Percentiles rank a stretch among this genome's conserved stretches.
Evolutionary conservation across 306 rosid genomes (phyloP).

Genomic region (Vicia sativa): DNA sequence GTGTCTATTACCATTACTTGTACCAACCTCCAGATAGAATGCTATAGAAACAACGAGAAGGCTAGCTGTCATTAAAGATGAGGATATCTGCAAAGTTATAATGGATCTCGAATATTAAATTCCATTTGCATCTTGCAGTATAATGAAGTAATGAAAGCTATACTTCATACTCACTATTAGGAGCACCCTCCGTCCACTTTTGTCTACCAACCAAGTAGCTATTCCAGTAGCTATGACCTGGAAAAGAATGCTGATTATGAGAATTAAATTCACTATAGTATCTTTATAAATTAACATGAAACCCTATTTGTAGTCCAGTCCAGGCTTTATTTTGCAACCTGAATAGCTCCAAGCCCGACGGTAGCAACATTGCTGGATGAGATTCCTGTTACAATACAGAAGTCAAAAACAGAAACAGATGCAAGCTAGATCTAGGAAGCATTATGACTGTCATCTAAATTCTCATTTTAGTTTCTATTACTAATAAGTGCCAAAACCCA

Average conservation of each 20-base stretch:
- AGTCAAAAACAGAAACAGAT: constrained; percentile 36
- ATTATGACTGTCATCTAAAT: constrained; percentile 11
- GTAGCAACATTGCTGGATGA: constrained; percentile 68
- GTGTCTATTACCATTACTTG: constrained; percentile 28
- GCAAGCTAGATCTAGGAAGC: constrained; percentile 19
- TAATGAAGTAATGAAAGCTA: not conserved
- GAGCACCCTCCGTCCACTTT: constrained; percentile 76
- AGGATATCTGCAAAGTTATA: constrained; percentile 60
- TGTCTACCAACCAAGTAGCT: constrained; percentile 82
- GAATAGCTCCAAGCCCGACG: constrained; percentile 73
- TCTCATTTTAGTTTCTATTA: constrained; percentile 26
- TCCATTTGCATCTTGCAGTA: constrained; percentile 16
- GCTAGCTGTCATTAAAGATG: constrained; percentile 71
- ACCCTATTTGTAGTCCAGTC: not conserved
- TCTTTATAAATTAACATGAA: constrained; percentile 21
- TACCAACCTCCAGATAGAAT: constrained; percentile 67
- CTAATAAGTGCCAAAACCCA: constrained; percentile 4
- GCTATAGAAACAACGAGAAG: constrained; percentile 67
- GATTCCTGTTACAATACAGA: constrained; percentile 59
- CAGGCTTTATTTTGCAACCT: constrained; percentile 47
- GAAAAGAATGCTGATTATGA: constrained; percentile 29
- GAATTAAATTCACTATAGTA: constrained; percentile 14
- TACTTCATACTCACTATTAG: constrained; percentile 56
- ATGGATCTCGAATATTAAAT: constrained; percentile 23
- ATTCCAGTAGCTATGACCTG: constrained; percentile 75